Evolutionary conservation across 2,329 filamentous ascomycete genomes (phyloP).

Genomic region (Alternaria gaisen): DNA sequence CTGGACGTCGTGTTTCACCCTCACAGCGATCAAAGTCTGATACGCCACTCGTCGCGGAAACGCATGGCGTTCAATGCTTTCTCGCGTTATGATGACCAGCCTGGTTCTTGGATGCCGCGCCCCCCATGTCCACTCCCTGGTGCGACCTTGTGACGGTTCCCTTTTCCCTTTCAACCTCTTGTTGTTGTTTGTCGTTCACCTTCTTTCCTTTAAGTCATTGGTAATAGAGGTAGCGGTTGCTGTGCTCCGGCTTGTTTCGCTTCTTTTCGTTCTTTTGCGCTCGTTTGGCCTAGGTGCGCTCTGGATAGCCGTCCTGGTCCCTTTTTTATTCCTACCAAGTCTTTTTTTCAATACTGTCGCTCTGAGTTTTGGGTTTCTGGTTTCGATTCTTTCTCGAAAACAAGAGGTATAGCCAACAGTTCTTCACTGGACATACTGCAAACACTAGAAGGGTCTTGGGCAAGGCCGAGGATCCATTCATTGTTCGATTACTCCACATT

Average conservation of each 20-base stretch:
- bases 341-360: constrained; percentile 2
- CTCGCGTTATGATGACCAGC: constrained; percentile 32
- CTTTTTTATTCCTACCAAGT: constrained; percentile 7
- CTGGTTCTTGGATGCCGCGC: constrained; percentile 22
- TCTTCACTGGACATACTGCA: constrained; percentile 23
- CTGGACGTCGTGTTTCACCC: constrained; percentile 34
- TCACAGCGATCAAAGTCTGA: constrained; percentile 32
- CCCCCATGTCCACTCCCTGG: constrained; percentile 19
- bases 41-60: constrained; percentile 43
- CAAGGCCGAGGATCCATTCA: constrained; percentile 46
- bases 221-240: constrained; percentile 47
- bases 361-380: constrained; percentile 3
- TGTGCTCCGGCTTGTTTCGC: constrained; percentile 49
- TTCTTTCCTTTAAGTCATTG: constrained; percentile 35
- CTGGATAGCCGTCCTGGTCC: constrained; percentile 29
- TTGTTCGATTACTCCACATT: constrained; percentile 27
- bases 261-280: constrained; percentile 38
- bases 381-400: constrained; percentile 22
- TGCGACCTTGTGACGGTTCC: constrained; percentile 37
- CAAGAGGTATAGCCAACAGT: constrained; percentile 33
- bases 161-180: constrained; percentile 29
- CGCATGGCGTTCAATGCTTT: constrained; percentile 48
- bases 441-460: constrained; percentile 41
- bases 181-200: constrained; percentile 33
- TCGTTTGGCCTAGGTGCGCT: constrained; percentile 43